Evolutionary conservation across 1,284 basidiomycete species (phyloP).

Genomic region (Ganoderma multipileum): DNA sequence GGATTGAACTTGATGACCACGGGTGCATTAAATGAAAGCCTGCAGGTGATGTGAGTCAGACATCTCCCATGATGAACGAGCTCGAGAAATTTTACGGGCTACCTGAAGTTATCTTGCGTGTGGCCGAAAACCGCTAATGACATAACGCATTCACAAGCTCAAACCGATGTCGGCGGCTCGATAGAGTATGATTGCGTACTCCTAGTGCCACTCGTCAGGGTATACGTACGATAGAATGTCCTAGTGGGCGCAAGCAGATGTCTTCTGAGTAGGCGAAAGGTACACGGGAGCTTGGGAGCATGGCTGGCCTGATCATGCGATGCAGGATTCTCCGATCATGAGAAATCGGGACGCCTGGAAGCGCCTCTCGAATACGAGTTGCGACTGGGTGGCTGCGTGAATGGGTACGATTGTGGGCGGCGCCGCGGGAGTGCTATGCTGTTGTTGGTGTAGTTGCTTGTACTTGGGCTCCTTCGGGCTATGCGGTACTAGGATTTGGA

Average conservation of each 20-base stretch:
- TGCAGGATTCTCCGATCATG: slow-evolving; percentile 33
- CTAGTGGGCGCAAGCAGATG: slow-evolving; percentile 14
- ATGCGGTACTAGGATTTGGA: background rate
- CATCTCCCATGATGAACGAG: slow-evolving; percentile 15
- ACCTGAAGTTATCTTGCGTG: background rate
- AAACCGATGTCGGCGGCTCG: background rate
- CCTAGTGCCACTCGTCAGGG: slow-evolving; percentile 1
- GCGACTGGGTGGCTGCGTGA: slow-evolving; percentile 20
- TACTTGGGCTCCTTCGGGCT: background rate
- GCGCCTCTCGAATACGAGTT: slow-evolving; percentile 23
- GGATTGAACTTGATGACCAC: slow-evolving; percentile 23
- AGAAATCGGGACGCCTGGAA: slow-evolving; percentile 31
- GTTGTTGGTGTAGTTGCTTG: background rate
- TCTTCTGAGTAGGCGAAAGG: slow-evolving; percentile 11
- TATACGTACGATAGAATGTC: slow-evolving; percentile 5
- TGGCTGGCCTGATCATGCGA: slow-evolving; percentile 30
- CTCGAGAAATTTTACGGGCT: slow-evolving; percentile 11
- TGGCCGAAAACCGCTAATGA: background rate
- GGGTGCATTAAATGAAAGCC: slow-evolving; percentile 29
- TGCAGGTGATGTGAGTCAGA: slow-evolving; percentile 31
- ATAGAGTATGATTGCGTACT: background rate
- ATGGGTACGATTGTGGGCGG: slow-evolving; percentile 18
- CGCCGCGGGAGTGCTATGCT: slow-evolving; percentile 11
- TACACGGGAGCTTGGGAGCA: slow-evolving; percentile 16
- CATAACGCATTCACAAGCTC: background rate